A percentile compares a stretch with the other conserved stretches of the same genome.
Evolutionary conservation across 2,329 filamentous ascomycete species (phyloP).

Genomic region (Neonectria faginata): DNA sequence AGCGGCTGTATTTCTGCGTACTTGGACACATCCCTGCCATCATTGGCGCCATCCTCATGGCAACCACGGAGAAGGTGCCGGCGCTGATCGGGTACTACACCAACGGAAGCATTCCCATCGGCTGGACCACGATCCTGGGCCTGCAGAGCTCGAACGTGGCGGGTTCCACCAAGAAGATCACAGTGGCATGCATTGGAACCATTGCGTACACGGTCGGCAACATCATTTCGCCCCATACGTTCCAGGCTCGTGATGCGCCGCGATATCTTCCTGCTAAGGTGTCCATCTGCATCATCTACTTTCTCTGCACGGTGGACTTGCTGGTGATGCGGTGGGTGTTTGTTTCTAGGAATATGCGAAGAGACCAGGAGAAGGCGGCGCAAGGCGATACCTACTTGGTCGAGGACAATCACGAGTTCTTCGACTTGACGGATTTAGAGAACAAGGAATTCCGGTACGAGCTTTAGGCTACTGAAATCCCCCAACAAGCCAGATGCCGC

Average conservation of each 20-base stretch:
- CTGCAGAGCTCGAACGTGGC: conserved; percentile 39
- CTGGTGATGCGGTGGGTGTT: conserved; percentile 38
- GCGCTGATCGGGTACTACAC: conserved; percentile 39
- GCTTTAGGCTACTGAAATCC: conserved; percentile 52
- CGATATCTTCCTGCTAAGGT: conserved; percentile 37
- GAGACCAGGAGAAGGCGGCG: conserved; percentile 25
- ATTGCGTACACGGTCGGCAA: conserved; percentile 40
- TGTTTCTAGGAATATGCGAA: conserved; percentile 27
- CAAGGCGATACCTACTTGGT: conserved; percentile 13
- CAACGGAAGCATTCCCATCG: conserved; percentile 36
- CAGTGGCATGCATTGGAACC: conserved; percentile 38
- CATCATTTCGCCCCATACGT: conserved; percentile 39
- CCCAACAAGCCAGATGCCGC: conserved; percentile 61
- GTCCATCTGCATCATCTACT: conserved; percentile 40
- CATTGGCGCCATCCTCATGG: conserved; percentile 38
- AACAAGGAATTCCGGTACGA: conserved; percentile 35
- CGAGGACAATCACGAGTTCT: conserved; percentile 37
- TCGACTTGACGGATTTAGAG: conserved; percentile 36
- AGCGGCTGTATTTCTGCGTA: conserved; percentile 32
- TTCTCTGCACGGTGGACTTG: conserved; percentile 34
- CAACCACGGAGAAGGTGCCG: conserved; percentile 38
- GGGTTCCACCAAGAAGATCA: conserved; percentile 39
- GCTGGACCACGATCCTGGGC: conserved; percentile 39
- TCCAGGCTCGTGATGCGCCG: conserved; percentile 35
- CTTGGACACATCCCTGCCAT: conserved; percentile 34